Evolutionary conservation across 2,329 filamentous ascomycete species (phyloP).

Genomic region (Ascochyta koolunga): DNA sequence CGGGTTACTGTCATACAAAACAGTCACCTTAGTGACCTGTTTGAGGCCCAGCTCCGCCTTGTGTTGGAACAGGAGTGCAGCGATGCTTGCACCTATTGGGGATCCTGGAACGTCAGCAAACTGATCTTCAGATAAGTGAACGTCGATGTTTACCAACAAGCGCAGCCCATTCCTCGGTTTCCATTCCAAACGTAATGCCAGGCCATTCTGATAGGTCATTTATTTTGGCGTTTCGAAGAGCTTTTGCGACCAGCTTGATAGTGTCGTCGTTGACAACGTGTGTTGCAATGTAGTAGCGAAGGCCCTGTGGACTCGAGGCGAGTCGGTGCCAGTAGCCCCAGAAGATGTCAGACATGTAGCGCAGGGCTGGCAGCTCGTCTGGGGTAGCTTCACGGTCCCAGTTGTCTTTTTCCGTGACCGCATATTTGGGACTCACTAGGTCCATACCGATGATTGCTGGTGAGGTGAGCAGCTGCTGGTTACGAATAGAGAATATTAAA

Average conservation of each 20-base stretch:
- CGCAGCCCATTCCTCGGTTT: conserved; percentile 5
- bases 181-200: conserved; percentile 8
- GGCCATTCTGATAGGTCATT: conserved; percentile 10
- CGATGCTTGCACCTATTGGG: background rate
- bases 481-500: background rate
- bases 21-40: background rate
- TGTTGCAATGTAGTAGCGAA: conserved; percentile 13
- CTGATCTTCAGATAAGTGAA: background rate
- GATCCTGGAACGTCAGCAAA: background rate
- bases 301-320: conserved; percentile 4
- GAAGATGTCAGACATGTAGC: conserved; percentile 9
- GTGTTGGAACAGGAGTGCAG: background rate
- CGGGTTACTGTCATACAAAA: background rate
- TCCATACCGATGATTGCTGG: background rate
- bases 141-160: conserved; percentile 7
- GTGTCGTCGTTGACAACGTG: conserved; percentile 7
- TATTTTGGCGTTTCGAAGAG: background rate
- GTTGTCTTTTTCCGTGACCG: background rate
- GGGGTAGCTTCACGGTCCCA: background rate
- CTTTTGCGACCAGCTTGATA: conserved; percentile 2
- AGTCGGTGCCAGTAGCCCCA: conserved; percentile 16
- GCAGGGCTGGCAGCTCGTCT: conserved; percentile 10
- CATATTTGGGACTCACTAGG: background rate
- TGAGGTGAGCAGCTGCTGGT: background rate
- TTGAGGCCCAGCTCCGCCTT: background rate